Base-by-base conservation (phyloP, 352 stramenopile species). In the Phytophthora pistaciae region DNA sequence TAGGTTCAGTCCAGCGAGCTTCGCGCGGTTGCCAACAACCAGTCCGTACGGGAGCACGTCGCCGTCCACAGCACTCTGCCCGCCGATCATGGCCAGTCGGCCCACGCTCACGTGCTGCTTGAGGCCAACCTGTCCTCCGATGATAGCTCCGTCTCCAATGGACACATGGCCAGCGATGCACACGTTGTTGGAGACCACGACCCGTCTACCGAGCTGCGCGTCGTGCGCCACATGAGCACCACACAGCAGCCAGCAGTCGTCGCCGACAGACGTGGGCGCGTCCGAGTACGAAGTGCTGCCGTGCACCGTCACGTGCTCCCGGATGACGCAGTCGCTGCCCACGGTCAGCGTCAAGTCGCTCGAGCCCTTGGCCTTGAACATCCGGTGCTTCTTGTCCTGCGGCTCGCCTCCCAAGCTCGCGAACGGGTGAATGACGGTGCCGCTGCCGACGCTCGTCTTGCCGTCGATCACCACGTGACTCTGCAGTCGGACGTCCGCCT, bases 151-250 rank as follows among this genome's bases (percentile, higher is more conserved):
- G 59, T 90, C 83, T 54, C 86, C 84, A 56, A 96, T 92, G 13
- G 79, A 72, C 1, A 96, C 89, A 65, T 96, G 89, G 27, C 89
- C 89, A 55, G 89, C 89, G 53, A 96, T 78, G 60, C 85, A 93
- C 8, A 92, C 88, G 60, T 94, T 92, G 69, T 96, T 96, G 23
- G 85, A 93, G 31, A 96, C 79, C 23, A 95, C 86, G 29, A 94
- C 87, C 29, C 86, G 83, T 36, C 74, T 75, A 14, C 87, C 87
- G 5, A 96, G 73, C 5, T 79, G 69, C 14, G 77, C 81, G 62
- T 96, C 89, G 65, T 96, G 89, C 3, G 79, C 89, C 18, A 96
- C 78, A 66, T 96, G 89, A 9, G 86, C 80, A 7, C 87, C 84
- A 55, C 86, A 93, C 11, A 96, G 64, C 49, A 96, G 68, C 88